phyloP scores from a whole-genome alignment of 345 rosid species.

The Hypericum perforatum region DNA sequence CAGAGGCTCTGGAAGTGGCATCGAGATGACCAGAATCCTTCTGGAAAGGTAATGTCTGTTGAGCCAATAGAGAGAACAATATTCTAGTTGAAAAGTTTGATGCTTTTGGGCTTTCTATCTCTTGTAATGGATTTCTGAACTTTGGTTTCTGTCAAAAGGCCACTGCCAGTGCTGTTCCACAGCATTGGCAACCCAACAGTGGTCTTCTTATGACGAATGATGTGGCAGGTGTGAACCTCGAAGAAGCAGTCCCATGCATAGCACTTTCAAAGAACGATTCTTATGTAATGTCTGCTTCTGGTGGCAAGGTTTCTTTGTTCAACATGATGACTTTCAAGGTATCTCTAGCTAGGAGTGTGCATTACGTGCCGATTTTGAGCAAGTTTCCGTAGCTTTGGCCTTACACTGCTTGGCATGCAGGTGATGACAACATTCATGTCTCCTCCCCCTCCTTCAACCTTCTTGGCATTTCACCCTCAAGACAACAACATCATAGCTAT shows the following conservation, averaged over 20 bases:
- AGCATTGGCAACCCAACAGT: slow-evolving; percentile 25
- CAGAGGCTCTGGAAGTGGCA: slow-evolving; percentile 40
- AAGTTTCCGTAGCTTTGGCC: background rate
- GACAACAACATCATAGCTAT: slow-evolving; percentile 34
- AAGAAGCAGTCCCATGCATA: slow-evolving; percentile 23
- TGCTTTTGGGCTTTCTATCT: background rate
- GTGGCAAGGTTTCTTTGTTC: slow-evolving; percentile 33
- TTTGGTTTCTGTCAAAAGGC: slow-evolving; percentile 19
- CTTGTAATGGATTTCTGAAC: slow-evolving; percentile 1
- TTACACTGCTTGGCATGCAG: slow-evolving; percentile 10
- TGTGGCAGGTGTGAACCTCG: slow-evolving; percentile 13
- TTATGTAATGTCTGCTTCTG: slow-evolving; percentile 37
- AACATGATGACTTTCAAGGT: slow-evolving; percentile 33
- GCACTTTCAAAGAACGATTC: slow-evolving; percentile 35
- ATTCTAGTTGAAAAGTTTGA: background rate
- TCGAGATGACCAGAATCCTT: slow-evolving; percentile 14
- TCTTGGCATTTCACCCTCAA: slow-evolving; percentile 28
- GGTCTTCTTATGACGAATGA: slow-evolving; percentile 26
- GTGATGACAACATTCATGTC: slow-evolving; percentile 22
- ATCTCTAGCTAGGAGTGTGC: background rate
- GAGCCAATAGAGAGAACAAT: background rate
- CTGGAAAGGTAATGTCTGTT: slow-evolving; percentile 21
- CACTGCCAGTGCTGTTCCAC: slow-evolving; percentile 22
- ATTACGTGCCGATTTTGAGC: background rate
- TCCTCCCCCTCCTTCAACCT: slow-evolving; percentile 26